Evolutionary conservation across 2,329 filamentous ascomycete genomes (phyloP).

Genomic region (Raffaelea arxii): DNA sequence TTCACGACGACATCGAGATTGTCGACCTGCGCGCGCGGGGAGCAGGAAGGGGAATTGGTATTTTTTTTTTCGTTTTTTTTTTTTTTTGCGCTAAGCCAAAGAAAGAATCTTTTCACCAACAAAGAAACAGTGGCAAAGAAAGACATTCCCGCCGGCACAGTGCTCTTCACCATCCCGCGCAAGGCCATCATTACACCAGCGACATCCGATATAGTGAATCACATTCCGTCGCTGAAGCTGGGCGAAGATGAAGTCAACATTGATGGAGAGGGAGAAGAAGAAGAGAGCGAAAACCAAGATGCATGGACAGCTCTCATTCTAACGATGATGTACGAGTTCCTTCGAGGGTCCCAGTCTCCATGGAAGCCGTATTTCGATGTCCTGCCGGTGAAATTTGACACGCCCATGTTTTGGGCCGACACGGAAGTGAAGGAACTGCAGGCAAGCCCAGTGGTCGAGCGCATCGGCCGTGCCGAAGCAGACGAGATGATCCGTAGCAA

Average conservation of each 20-base stretch:
- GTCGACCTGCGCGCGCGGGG: constrained; percentile 38
- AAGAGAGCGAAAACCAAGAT: constrained; percentile 24
- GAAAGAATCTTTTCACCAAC: too few relatives aligned
- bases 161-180: constrained; percentile 73
- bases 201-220: constrained; percentile 57
- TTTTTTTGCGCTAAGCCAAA: too few relatives aligned
- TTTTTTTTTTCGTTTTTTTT: too few relatives aligned
- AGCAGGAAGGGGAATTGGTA: constrained; percentile 48
- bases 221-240: constrained; percentile 43
- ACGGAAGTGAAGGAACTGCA: constrained; percentile 63
- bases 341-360: constrained; percentile 46
- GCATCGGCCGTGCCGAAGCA: constrained; percentile 65
- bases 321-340: constrained; percentile 67
- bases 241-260: constrained; percentile 23
- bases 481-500: constrained; percentile 55
- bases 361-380: constrained; percentile 76
- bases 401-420: constrained; percentile 80
- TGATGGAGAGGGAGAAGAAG: constrained; percentile 28
- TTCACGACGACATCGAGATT: constrained; percentile 42
- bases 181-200: constrained; percentile 59
- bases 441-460: constrained; percentile 64
- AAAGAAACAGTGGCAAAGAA: constrained; percentile 55
- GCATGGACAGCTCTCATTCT: constrained; percentile 56
- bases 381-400: constrained; percentile 64
- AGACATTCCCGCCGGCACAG: constrained; percentile 64